A percentile compares a stretch with the other conserved stretches of the same genome.
phyloP scores from a whole-genome alignment of 2,329 filamentous ascomycete genomes.

The Metarhizium brunneum region DNA sequence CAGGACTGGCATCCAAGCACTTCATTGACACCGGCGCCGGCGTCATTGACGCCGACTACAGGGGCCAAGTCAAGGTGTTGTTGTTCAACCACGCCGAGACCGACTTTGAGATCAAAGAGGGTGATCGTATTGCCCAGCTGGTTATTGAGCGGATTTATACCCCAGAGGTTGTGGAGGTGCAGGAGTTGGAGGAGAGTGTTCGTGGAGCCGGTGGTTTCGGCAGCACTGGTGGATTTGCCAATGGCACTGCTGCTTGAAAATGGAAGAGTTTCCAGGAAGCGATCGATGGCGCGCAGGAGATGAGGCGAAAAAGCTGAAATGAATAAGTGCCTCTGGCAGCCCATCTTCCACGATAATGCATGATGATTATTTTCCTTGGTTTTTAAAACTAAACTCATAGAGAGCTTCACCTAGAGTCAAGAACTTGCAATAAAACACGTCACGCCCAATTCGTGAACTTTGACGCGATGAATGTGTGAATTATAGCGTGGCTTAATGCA shows the following conservation, averaged over 20 bases:
- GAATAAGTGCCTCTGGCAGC: not conserved
- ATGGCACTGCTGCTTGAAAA: not conserved
- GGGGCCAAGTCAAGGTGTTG: slow-evolving; percentile 86
- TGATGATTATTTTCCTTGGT: not conserved
- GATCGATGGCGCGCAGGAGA: not conserved
- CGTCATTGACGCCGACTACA: slow-evolving; percentile 96
- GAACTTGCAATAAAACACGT: too few relatives aligned
- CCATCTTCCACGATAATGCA: not conserved
- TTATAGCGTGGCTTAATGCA: not conserved
- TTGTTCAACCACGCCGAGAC: slow-evolving; percentile 84
- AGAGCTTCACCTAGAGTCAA: too few relatives aligned
- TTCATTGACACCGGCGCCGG: slow-evolving; percentile 95
- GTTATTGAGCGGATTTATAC: slow-evolving; percentile 92
- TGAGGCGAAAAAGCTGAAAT: not conserved
- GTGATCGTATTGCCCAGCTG: slow-evolving; percentile 88
- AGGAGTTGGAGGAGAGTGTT: slow-evolving; percentile 82
- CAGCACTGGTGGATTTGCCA: slow-evolving; percentile 54
- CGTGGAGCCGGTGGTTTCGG: slow-evolving; percentile 86
- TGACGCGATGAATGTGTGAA: too few relatives aligned
- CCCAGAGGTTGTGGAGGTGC: slow-evolving; percentile 82
- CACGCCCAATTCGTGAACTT: too few relatives aligned
- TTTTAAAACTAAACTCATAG: too few relatives aligned
- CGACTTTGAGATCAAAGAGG: slow-evolving; percentile 74
- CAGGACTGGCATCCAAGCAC: slow-evolving; percentile 86
- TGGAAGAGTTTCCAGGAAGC: not conserved